A percentile compares a stretch with the other conserved stretches of the same genome.
phyloP scores from a whole-genome alignment of 2,329 filamentous ascomycete species.

The Immersiporthe knoxdaviesiana region DNA sequence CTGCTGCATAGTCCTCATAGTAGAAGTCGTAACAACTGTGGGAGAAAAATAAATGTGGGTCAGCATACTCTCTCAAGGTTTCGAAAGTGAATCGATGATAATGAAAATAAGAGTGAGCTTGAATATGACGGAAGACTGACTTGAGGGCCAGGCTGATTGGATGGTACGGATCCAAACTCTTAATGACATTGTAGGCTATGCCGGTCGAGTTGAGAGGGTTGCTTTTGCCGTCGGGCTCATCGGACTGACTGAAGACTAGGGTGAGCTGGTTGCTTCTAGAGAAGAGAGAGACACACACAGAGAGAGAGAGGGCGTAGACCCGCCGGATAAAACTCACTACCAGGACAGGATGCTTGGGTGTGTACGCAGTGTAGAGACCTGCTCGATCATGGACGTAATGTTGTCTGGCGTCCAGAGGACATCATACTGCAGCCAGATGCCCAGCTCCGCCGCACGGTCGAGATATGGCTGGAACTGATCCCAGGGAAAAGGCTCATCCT shows the following conservation, averaged over 20 bases:
- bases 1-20: constrained; percentile 52
- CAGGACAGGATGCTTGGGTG: constrained; percentile 46
- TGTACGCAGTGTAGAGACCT: constrained; percentile 41
- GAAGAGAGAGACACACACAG: too few species aligned
- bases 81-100: neutral
- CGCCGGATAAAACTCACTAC: constrained; percentile 36
- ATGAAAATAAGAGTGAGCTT: too few species aligned
- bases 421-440: constrained; percentile 32
- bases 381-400: constrained; percentile 33
- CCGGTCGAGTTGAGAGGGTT: constrained; percentile 50
- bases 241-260: constrained; percentile 40
- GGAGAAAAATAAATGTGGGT: neutral
- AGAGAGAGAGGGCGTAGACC: too few species aligned
- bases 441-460: constrained; percentile 31
- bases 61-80: neutral
- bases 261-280: too few species aligned
- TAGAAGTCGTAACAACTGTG: constrained; percentile 52
- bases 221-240: constrained; percentile 53
- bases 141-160: constrained; percentile 55
- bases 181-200: constrained; percentile 48
- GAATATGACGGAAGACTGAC: neutral
- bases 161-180: constrained; percentile 53
- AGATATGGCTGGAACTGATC: constrained; percentile 32
- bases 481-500: constrained; percentile 31
- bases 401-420: constrained; percentile 31